Evolutionary conservation across 768 basidiomycete species (phyloP).

Genomic region (Basidioascus undulatus): DNA sequence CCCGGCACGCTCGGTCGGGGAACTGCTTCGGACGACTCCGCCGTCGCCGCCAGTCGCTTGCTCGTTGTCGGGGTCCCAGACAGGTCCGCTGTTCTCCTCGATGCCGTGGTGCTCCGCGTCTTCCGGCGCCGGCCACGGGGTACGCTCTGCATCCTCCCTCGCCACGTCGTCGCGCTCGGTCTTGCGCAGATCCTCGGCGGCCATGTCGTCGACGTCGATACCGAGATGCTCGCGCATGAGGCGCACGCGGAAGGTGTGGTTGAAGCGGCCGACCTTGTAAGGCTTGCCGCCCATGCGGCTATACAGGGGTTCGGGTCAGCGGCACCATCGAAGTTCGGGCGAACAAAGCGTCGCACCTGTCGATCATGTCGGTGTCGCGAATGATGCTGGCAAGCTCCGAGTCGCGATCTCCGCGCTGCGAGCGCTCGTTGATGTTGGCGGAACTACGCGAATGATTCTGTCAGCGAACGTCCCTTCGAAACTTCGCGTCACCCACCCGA

Average conservation of each 20-base stretch:
- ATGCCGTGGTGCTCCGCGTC: no score
- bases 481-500: constrained; percentile 28
- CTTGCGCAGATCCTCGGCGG: constrained; percentile 7
- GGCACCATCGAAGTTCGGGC: background rate
- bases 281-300: constrained; percentile 86
- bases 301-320: background rate
- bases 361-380: constrained; percentile 89
- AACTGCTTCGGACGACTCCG: no score
- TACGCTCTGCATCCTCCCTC: constrained; percentile 26
- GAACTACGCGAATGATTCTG: constrained; percentile 27
- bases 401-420: constrained; percentile 83
- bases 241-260: constrained; percentile 74
- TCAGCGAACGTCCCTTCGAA: background rate
- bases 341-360: constrained; percentile 30
- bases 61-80: constrained; percentile 52
- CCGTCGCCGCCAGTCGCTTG: constrained; percentile 21
- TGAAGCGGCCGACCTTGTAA: constrained; percentile 89
- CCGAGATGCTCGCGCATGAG: constrained; percentile 95
- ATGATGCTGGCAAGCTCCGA: constrained; percentile 85
- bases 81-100: constrained; percentile 28
- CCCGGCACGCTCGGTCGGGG: no score
- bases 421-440: constrained; percentile 94
- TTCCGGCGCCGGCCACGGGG: no score
- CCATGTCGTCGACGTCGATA: constrained; percentile 67
- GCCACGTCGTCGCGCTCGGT: constrained; percentile 7